A percentile compares a stretch with the other conserved stretches of the same genome.
Conservation (phyloP, 2,329 filamentous ascomycete species). For the Aureobasidium namibiae region DNA sequence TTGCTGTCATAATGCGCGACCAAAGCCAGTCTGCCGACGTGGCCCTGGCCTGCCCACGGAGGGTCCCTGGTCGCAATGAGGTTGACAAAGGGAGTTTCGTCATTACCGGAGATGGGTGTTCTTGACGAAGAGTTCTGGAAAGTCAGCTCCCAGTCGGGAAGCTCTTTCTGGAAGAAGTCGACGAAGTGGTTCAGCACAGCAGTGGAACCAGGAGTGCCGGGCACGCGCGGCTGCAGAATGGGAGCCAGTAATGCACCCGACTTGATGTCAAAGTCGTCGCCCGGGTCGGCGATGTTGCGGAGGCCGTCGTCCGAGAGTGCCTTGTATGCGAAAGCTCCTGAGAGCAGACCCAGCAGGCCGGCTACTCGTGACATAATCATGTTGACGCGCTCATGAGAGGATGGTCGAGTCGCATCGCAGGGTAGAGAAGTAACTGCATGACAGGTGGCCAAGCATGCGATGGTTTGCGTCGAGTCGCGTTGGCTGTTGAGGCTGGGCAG, state of each 20-base stretch:
- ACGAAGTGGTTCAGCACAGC: slow-evolving; percentile 74
- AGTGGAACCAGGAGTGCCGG: slow-evolving; percentile 69
- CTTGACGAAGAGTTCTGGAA: slow-evolving; percentile 86
- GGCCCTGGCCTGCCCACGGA: slow-evolving; percentile 65
- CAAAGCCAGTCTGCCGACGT: slow-evolving; percentile 73
- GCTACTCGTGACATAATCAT: slow-evolving; percentile 20
- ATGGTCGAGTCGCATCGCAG: slow-evolving; percentile 11
- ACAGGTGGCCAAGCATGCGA: background rate
- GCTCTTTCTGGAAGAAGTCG: slow-evolving; percentile 64
- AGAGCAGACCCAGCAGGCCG: slow-evolving; percentile 24
- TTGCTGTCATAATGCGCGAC: slow-evolving; percentile 94
- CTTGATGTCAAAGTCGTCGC: slow-evolving; percentile 63
- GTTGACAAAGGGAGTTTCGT: slow-evolving; percentile 74
- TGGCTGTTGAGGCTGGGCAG: background rate
- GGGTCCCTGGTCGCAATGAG: slow-evolving; percentile 82
- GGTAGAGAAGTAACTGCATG: background rate
- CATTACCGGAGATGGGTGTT: slow-evolving; percentile 66
- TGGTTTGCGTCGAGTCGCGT: background rate
- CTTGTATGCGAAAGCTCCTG: slow-evolving; percentile 41
- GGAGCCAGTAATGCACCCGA: slow-evolving; percentile 71
- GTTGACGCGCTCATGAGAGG: slow-evolving; percentile 1
- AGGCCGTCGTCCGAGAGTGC: slow-evolving; percentile 68
- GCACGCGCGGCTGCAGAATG: slow-evolving; percentile 79
- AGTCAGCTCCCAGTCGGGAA: slow-evolving; percentile 71
- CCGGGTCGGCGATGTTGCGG: slow-evolving; percentile 60